These are phyloP conservation scores for Sporothrix pseudoabietina DNA, from an alignment of 2,329 filamentous ascomycete species.

Conservation along the genomic window DNA sequence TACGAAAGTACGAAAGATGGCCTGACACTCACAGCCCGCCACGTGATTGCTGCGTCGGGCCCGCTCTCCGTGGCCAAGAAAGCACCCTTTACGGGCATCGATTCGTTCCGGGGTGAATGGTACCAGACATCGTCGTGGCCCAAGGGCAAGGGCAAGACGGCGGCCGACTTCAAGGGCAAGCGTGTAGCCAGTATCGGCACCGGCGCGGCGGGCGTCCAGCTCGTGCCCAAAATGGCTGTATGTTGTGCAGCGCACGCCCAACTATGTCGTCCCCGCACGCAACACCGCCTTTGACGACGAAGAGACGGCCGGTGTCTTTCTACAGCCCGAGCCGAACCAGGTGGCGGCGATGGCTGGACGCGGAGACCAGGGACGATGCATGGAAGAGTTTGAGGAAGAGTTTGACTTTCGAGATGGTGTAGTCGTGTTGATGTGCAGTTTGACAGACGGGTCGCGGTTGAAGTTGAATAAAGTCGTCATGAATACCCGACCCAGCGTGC, in stretches of 20 bases:
- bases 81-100: conserved; percentile 65
- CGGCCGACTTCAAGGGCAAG: conserved; percentile 65
- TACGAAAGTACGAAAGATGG: conserved; percentile 34
- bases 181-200: conserved; percentile 72
- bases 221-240: conserved; percentile 73
- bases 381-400: not conserved
- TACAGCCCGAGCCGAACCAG: conserved; percentile 38
- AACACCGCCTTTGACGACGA: conserved; percentile 24
- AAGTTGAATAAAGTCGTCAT: not conserved
- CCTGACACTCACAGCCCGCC: conserved; percentile 50
- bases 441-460: not conserved
- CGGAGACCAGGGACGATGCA: not conserved
- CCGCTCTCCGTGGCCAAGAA: conserved; percentile 66
- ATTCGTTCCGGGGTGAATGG: conserved; percentile 57
- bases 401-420: not conserved
- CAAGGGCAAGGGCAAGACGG: conserved; percentile 44
- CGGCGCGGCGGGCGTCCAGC: conserved; percentile 76
- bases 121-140: conserved; percentile 62
- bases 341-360: conserved; percentile 18
- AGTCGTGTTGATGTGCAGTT: not conserved
- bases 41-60: conserved; percentile 62
- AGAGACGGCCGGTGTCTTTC: conserved; percentile 36
- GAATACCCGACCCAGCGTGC: not conserved
- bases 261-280: conserved; percentile 59
- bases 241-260: conserved; percentile 78